These are phyloP conservation scores for Diplocarpon mali DNA, from an alignment of 2,329 filamentous ascomycete genomes.

Conservation along the genomic window DNA sequence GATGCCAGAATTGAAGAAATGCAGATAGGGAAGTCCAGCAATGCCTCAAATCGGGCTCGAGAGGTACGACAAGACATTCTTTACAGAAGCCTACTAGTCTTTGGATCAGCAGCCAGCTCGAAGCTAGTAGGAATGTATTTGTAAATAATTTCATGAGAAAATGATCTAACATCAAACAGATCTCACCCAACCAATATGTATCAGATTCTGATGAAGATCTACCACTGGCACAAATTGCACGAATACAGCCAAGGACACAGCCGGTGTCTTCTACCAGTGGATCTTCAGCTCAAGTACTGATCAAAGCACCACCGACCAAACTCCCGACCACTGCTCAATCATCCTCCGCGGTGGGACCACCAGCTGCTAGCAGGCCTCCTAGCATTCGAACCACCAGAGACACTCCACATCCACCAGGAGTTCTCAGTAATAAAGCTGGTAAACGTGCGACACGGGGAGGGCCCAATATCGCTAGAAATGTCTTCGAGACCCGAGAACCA, in stretches of 20 bases:
- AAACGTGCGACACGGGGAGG: slow-evolving; percentile 17
- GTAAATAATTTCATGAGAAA: no score
- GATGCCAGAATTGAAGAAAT: not conserved
- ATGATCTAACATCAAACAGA: no score
- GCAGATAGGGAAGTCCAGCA: not conserved
- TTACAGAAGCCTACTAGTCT: no score
- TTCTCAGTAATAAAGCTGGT: slow-evolving; percentile 3
- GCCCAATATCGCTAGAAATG: slow-evolving; percentile 14
- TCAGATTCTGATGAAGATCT: no score
- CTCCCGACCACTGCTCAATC: not conserved
- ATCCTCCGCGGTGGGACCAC: not conserved
- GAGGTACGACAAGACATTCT: not conserved
- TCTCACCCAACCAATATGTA: no score
- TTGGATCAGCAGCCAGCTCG: no score
- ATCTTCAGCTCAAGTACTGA: not conserved
- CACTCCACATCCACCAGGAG: not conserved
- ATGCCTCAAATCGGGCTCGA: not conserved
- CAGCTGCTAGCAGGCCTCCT: not conserved
- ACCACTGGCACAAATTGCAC: not conserved
- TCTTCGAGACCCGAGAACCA: slow-evolving; percentile 13
- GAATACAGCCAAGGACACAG: not conserved
- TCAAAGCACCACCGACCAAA: not conserved
- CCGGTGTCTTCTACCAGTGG: not conserved
- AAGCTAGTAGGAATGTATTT: no score
- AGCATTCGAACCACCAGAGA: not conserved